Evolutionary conservation across 2,329 filamentous ascomycete genomes (phyloP).

Genomic region (Diaporthe eres): DNA sequence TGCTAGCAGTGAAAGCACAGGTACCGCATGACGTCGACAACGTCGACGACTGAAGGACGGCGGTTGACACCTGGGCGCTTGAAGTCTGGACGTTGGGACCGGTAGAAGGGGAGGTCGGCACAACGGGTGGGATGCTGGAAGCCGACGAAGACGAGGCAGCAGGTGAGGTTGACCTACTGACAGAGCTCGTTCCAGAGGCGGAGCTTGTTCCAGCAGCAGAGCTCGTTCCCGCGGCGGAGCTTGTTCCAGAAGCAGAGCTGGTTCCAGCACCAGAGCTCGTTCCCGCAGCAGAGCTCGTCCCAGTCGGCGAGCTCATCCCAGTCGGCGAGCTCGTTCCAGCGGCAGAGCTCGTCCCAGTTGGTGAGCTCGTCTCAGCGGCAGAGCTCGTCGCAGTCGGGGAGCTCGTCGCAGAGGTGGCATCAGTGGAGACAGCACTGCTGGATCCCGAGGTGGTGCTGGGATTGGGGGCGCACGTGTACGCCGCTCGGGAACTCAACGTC

Average conservation of each 20-base stretch:
- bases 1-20: conserved; percentile 6
- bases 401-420: background rate
- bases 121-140: background rate
- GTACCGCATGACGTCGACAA: background rate
- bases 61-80: background rate
- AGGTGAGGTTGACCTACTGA: background rate
- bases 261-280: background rate
- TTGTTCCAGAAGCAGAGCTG: background rate
- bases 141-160: background rate
- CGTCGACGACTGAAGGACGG: background rate
- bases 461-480: background rate
- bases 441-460: background rate
- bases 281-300: background rate
- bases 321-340: background rate
- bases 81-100: conserved; percentile 4
- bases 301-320: background rate
- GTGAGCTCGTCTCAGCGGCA: background rate
- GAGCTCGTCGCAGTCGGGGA: background rate
- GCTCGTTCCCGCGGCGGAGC: background rate
- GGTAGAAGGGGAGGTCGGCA: background rate
- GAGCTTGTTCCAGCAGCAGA: background rate
- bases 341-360: background rate
- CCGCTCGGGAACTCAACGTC: background rate
- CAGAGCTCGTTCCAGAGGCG: background rate
- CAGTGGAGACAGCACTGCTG: background rate